Percentiles rank a stretch among this genome's conserved stretches.
Conservation (phyloP, 2,329 filamentous ascomycete species). For the Capronia coronata region DNA sequence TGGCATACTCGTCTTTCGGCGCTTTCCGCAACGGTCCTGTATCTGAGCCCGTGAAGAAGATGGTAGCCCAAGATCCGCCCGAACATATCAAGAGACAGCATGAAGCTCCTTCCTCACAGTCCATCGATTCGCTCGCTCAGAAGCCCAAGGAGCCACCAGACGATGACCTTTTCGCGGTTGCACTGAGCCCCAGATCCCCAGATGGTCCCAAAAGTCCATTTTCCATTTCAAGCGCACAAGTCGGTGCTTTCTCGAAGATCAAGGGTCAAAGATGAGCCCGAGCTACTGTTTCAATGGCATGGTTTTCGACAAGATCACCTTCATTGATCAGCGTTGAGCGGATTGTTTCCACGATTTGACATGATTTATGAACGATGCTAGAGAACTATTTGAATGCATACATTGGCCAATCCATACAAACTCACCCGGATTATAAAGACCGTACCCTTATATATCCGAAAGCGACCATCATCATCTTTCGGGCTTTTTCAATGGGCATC, state of each 20-base stretch:
- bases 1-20: conserved; percentile 57
- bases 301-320: too few species aligned
- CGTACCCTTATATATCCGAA: conserved; percentile 4
- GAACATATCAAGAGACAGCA: conserved; percentile 36
- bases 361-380: conserved; percentile 8
- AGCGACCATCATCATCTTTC: not conserved
- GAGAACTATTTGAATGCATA: conserved; percentile 13
- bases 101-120: conserved; percentile 29
- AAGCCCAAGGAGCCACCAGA: conserved; percentile 47
- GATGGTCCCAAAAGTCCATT: conserved; percentile 84
- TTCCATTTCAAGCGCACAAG: conserved; percentile 47
- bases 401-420: not conserved
- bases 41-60: conserved; percentile 25
- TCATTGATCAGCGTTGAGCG: too few species aligned
- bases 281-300: not conserved
- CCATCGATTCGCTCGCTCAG: conserved; percentile 30
- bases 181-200: conserved; percentile 77
- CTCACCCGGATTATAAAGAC: conserved; percentile 5
- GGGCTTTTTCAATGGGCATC: not conserved
- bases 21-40: conserved; percentile 48
- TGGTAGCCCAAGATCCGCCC: conserved; percentile 38
- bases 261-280: conserved; percentile 22
- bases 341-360: not conserved
- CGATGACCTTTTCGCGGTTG: conserved; percentile 80
- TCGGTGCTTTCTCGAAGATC: conserved; percentile 28